A percentile compares a stretch with the other conserved stretches of the same genome.
Conservation (phyloP, 495 filamentous ascomycete species). For the Annulohypoxylon nitens region DNA sequence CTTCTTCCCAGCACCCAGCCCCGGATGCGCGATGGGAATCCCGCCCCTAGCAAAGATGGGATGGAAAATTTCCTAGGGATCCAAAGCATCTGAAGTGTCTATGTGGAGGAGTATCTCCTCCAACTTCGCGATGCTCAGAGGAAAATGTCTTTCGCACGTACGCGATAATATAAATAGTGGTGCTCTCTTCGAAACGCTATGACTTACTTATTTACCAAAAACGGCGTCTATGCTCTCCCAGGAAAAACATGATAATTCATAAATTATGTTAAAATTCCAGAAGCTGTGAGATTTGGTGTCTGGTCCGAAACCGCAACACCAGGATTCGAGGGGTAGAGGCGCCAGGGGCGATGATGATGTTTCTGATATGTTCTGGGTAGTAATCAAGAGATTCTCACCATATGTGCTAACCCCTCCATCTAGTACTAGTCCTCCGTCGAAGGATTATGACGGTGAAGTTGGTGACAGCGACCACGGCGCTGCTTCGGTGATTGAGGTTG, state of each 20-base stretch:
- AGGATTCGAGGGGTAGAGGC: constrained; percentile 19
- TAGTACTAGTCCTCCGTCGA: constrained; percentile 16
- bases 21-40: constrained; percentile 28
- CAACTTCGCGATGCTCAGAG: constrained; percentile 4
- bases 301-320: constrained; percentile 17
- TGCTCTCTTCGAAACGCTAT: background rate
- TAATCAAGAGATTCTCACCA: constrained; percentile 19
- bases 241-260: background rate
- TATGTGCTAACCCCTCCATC: constrained; percentile 6
- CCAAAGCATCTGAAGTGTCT: constrained; percentile 7
- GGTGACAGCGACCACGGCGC: constrained; percentile 35
- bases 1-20: constrained; percentile 11
- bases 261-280: background rate
- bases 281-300: constrained; percentile 3
- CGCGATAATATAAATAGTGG: background rate
- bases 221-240: background rate
- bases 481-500: constrained; percentile 42
- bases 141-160: background rate
- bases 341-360: constrained; percentile 11
- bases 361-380: constrained; percentile 1
- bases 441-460: constrained; percentile 37
- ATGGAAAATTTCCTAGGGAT: constrained; percentile 36
- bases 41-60: constrained; percentile 37
- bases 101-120: background rate
- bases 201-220: background rate